Percentiles rank a stretch among this genome's conserved stretches.
Evolutionary conservation across 148 eudicot genomes (phyloP).

Genomic region (Chenopodium quinoa): DNA sequence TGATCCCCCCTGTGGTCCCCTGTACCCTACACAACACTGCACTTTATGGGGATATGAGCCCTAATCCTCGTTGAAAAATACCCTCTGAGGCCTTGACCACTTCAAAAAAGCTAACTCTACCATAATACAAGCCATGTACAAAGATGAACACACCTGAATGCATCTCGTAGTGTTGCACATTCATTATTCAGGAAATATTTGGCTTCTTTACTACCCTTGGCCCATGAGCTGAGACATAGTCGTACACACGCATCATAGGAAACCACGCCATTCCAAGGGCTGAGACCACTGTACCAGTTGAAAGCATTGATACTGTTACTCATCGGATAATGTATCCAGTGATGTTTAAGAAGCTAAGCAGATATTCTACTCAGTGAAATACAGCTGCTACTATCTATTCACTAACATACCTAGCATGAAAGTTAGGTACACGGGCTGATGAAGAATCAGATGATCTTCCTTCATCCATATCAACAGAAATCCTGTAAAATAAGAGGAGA

Average conservation of each 20-base stretch:
- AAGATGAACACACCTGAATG: constrained; percentile 34
- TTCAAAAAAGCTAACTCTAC: constrained; percentile 9
- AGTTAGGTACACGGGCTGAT: constrained; percentile 30
- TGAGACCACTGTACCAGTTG: constrained; percentile 34
- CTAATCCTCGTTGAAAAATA: not conserved
- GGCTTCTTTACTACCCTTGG: constrained; percentile 37
- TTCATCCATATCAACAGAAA: constrained; percentile 23
- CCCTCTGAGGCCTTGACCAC: not conserved
- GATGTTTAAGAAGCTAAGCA: constrained; percentile 6
- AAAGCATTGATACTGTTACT: constrained; percentile 13
- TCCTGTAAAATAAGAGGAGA: constrained; percentile 17
- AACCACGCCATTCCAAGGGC: constrained; percentile 41
- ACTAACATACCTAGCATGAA: constrained; percentile 33
- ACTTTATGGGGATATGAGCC: not conserved
- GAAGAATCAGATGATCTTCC: constrained; percentile 17
- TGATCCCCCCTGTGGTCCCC: not conserved
- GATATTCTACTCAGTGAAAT: not conserved
- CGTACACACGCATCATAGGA: constrained; percentile 44
- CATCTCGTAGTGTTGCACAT: constrained; percentile 35
- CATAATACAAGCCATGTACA: constrained; percentile 6
- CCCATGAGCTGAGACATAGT: constrained; percentile 35
- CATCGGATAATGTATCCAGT: constrained; percentile 4
- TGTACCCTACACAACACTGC: not conserved
- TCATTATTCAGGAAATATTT: constrained; percentile 36
- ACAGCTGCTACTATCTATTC: not conserved